Conservation (phyloP, 2,329 filamentous ascomycete species). For the Colletotrichum camelliae region DNA sequence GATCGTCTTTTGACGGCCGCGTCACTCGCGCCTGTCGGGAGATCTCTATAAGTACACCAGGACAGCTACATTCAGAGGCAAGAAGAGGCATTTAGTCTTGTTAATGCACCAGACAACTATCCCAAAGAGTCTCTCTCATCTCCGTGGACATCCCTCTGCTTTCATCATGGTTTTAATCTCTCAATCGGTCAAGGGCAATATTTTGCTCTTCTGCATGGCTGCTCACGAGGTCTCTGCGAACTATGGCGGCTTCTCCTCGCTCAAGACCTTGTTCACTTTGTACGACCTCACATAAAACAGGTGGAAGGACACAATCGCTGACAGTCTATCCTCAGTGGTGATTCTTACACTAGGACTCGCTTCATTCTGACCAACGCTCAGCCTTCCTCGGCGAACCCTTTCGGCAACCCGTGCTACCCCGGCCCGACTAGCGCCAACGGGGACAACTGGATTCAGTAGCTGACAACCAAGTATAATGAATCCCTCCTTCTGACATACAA, state of each 20-base stretch:
- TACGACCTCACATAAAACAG: not conserved
- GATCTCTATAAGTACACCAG: not conserved
- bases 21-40: not conserved
- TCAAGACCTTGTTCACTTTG: not conserved
- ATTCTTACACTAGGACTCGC: constrained; percentile 39
- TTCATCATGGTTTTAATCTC: not conserved
- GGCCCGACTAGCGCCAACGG: constrained; percentile 48
- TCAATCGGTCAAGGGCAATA: not conserved
- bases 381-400: constrained; percentile 29
- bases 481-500: not conserved
- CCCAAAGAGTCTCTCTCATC: rapidly evolving
- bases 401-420: constrained; percentile 54
- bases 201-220: not conserved
- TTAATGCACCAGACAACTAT: not conserved
- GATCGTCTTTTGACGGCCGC: not conserved
- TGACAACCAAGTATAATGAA: constrained; percentile 37
- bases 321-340: constrained; percentile 48
- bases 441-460: constrained; percentile 59
- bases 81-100: rapidly evolving
- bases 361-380: constrained; percentile 46
- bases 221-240: not conserved
- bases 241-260: not conserved
- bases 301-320: rapidly evolving
- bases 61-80: not conserved
- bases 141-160: too few species aligned